Percentiles rank a stretch among this genome's conserved stretches.
Evolutionary conservation across 179 eudicot genomes (phyloP).

Genomic region (Beta macrorhiza): DNA sequence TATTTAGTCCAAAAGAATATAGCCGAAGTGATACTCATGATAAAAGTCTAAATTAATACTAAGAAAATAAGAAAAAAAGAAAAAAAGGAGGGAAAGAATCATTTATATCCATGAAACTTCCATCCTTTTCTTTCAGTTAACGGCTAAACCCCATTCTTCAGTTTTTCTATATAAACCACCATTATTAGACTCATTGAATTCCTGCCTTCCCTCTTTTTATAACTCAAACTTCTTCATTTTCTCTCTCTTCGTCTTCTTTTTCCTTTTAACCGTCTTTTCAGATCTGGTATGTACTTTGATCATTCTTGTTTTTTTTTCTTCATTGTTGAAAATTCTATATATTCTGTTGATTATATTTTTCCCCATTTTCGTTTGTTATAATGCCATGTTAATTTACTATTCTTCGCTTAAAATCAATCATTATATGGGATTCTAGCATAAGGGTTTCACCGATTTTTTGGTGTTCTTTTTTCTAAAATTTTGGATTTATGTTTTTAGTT

Average conservation of each 20-base stretch:
- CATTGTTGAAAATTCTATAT: background rate
- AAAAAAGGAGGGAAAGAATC: background rate
- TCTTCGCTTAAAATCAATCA: no score
- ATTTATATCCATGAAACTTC: constrained; percentile 18
- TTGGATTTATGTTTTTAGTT: background rate
- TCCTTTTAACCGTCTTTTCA: background rate
- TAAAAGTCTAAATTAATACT: background rate
- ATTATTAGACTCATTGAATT: background rate
- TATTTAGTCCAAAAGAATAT: no score
- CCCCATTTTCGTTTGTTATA: background rate
- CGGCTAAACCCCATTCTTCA: constrained; percentile 1
- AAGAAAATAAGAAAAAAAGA: background rate
- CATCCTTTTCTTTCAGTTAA: constrained; percentile 15
- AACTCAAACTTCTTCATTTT: background rate
- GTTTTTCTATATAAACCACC: constrained; percentile 20
- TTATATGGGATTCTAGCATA: background rate
- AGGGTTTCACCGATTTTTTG: background rate
- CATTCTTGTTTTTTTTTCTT: background rate
- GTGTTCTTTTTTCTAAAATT: background rate
- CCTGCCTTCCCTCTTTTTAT: background rate
- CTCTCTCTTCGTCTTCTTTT: constrained; percentile 5
- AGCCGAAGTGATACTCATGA: no score
- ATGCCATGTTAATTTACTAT: background rate
- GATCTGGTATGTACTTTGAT: constrained; percentile 31
- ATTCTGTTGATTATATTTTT: background rate